Conservation (phyloP, 2,329 filamentous ascomycete species). For the Neonectria hederae region DNA sequence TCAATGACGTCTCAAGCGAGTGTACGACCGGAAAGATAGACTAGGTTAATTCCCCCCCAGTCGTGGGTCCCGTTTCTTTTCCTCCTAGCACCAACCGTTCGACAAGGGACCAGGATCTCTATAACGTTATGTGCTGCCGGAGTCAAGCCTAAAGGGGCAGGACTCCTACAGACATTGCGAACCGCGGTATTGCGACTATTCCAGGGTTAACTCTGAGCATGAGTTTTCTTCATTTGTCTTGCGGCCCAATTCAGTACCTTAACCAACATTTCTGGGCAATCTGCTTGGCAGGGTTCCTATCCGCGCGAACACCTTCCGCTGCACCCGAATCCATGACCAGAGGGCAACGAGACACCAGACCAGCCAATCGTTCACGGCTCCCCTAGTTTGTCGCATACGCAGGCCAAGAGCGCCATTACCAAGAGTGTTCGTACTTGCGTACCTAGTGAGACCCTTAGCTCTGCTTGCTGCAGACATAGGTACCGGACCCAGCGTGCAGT, state of each 20-base stretch:
- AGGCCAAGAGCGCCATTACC: background rate
- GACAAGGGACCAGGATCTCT: conserved; percentile 9
- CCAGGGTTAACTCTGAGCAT: background rate
- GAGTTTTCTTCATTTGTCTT: background rate
- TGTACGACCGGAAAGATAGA: background rate
- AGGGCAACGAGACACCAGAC: background rate
- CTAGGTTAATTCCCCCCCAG: background rate
- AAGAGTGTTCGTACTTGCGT: background rate
- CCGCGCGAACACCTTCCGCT: conserved; percentile 12
- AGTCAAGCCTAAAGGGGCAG: conserved; percentile 8
- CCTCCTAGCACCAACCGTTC: background rate
- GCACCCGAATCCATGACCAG: conserved; percentile 14
- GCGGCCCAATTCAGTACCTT: conserved; percentile 3
- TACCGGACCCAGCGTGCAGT: conserved; percentile 19
- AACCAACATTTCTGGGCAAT: background rate
- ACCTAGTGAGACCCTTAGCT: background rate
- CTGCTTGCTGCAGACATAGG: conserved; percentile 7
- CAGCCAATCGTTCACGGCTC: conserved; percentile 3
- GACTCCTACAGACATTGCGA: background rate
- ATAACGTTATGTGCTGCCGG: background rate
- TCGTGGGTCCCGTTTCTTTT: background rate
- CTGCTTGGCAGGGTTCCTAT: conserved; percentile 5
- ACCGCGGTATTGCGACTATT: conserved; percentile 4
- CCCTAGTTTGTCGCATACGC: background rate
- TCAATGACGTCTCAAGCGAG: background rate